These are phyloP conservation scores for Rhodotorula kratochvilovae DNA, from an alignment of 768 basidiomycete species.

Conservation along the genomic window DNA sequence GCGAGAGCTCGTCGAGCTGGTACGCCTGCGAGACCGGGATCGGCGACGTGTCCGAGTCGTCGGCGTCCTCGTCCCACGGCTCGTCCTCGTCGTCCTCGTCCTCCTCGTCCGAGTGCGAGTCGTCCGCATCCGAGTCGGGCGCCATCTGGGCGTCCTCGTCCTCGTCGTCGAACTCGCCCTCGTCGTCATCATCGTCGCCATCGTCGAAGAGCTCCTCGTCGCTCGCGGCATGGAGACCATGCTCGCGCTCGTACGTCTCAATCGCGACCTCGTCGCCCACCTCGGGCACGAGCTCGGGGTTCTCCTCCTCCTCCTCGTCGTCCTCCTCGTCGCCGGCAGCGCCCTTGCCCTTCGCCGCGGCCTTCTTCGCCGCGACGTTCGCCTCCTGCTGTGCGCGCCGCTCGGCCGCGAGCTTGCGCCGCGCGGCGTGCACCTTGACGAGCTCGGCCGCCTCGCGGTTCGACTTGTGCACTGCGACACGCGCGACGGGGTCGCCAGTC, in stretches of 20 bases:
- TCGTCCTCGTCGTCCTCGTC: conserved; percentile 38
- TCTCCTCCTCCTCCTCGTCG: conserved; percentile 44
- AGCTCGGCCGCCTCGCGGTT: conserved; percentile 46
- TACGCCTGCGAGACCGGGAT: conserved; percentile 44
- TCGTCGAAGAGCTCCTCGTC: conserved; percentile 48
- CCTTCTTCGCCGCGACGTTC: conserved; percentile 81
- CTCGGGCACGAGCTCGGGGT: conserved; percentile 45
- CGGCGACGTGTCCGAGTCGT: conserved; percentile 46
- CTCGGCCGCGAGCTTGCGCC: conserved; percentile 69
- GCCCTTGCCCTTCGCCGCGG: conserved; percentile 41
- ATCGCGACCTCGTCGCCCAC: conserved; percentile 44
- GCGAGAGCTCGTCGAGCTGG: conserved; percentile 31
- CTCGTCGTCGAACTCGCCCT: conserved; percentile 9
- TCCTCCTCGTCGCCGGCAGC: conserved; percentile 42
- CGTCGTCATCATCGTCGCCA: conserved; percentile 8
- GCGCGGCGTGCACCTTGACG: conserved; percentile 64
- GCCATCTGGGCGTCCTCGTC: conserved; percentile 41
- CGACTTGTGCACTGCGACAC: conserved; percentile 70
- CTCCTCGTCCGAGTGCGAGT: conserved; percentile 17
- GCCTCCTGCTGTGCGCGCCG: conserved; percentile 83
- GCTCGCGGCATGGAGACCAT: conserved; percentile 45
- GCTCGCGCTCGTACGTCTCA: conserved; percentile 19
- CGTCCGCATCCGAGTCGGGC: conserved; percentile 37
- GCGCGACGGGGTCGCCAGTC: conserved; percentile 2
- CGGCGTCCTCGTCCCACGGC: conserved; percentile 43